These are phyloP conservation scores for Monosporascus cannonballus DNA, from an alignment of 2,329 filamentous ascomycete genomes.

Conservation along the genomic window DNA sequence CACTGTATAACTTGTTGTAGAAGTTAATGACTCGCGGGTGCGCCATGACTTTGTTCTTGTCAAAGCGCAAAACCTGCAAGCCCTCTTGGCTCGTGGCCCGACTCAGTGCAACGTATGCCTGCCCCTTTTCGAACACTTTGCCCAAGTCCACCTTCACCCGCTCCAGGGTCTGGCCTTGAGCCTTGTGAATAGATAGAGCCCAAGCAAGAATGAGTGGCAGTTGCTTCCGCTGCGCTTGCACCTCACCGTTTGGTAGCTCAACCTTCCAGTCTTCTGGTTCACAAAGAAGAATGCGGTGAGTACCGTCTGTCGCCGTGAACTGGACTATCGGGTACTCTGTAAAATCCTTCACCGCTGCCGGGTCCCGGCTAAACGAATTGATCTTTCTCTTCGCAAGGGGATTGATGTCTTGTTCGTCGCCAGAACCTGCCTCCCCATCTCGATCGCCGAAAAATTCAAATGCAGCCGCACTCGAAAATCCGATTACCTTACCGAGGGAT, in stretches of 20 bases:
- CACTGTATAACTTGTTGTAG: conserved; percentile 75
- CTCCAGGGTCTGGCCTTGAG: conserved; percentile 89
- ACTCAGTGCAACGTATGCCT: conserved; percentile 94
- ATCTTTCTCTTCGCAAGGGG: conserved; percentile 48
- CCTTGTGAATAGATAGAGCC: conserved; percentile 97
- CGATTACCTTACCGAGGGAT: conserved; percentile 78
- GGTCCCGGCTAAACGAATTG: conserved; percentile 39
- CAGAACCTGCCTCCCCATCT: conserved; percentile 34
- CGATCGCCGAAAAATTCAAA: conserved; percentile 28
- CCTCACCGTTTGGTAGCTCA: conserved; percentile 89
- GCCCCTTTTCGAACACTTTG: conserved; percentile 91
- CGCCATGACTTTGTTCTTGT: conserved; percentile 88
- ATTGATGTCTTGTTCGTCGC: conserved; percentile 34
- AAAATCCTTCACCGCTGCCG: conserved; percentile 38
- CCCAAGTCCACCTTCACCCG: conserved; percentile 91
- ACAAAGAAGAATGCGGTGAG: conserved; percentile 69
- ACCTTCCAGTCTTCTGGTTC: conserved; percentile 92
- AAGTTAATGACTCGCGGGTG: conserved; percentile 82
- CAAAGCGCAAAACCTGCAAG: conserved; percentile 81
- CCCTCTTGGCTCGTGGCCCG: conserved; percentile 84
- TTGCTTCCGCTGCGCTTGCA: conserved; percentile 80
- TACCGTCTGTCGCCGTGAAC: conserved; percentile 76
- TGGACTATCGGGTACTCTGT: conserved; percentile 75
- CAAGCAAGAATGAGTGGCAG: conserved; percentile 89
- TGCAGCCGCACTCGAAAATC: conserved; percentile 56